These are phyloP conservation scores for Closterium sp. DNA, from an alignment of 139 green algal species.

Conservation along the genomic window DNA sequence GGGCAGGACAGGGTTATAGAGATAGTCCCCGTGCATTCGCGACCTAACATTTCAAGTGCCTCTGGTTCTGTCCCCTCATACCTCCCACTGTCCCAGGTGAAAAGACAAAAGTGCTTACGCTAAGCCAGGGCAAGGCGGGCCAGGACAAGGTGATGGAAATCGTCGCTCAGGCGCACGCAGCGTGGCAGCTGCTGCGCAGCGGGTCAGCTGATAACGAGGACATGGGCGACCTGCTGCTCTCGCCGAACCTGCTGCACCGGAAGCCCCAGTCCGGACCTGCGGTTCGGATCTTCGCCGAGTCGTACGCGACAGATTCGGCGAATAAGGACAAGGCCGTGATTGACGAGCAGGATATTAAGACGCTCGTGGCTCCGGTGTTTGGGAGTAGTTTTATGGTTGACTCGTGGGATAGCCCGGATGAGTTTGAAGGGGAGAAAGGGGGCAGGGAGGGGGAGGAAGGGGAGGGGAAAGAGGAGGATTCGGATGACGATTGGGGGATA, in stretches of 20 bases:
- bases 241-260: neutral
- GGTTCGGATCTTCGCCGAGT: neutral
- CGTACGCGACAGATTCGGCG: neutral
- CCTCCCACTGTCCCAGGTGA: neutral
- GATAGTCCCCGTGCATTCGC: too few relatives aligned
- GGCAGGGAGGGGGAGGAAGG: neutral
- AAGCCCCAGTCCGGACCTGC: neutral
- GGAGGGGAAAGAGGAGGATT: neutral
- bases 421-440: neutral
- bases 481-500: neutral
- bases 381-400: neutral
- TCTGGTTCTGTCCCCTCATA: too few relatives aligned
- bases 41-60: too few relatives aligned
- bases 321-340: neutral
- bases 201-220: neutral
- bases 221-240: neutral
- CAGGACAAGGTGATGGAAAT: slow-evolving; percentile 6
- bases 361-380: neutral
- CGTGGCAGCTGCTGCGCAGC: slow-evolving; percentile 5
- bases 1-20: neutral
- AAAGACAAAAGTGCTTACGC: neutral
- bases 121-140: neutral
- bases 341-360: neutral
- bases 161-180: neutral
- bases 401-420: neutral